Evolutionary conservation across 768 basidiomycete species (phyloP), one percentile per base, ranked within the genome.

Genomic region (Pseudohyphozyma bogoriensis): DNA sequence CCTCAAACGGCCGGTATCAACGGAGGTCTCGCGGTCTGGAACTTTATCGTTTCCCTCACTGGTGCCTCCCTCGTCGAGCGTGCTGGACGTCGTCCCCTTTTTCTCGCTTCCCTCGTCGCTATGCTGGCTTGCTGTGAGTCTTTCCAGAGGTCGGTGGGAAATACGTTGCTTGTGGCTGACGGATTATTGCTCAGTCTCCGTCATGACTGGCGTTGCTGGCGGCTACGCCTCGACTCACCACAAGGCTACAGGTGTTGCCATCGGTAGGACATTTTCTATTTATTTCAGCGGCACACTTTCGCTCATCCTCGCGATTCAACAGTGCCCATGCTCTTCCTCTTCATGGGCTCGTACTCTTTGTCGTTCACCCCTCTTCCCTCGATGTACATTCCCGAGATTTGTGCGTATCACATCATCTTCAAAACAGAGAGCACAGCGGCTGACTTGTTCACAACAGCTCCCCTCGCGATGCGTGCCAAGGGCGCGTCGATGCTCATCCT

Each of bases 1-100:
- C 10, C 51, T 26, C 46, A 64, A 24, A 63, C 60, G 28, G 56
- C 65, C 16, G 56, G 56, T 1, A 66, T 69, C 62, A 71, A 69
- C 56, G 68, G 56, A 7, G 64, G 61, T 22, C 59, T 71, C 22
- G 59, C 64, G 18, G 55, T 65, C 46, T 62, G 24, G 32, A 55
- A 60, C 57, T 55, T 29, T 12, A 12, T 45, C 33, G n/a, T n/a
- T 5, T 3, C 22, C 47, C n/a, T 50, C 28, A 22, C 56, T 50
- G 46, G 8, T 11, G 7, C 45, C 15, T 24, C 18, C 26, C 55
- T 37, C 53, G 59, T 58, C 68, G 66, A 12, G 46, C 46, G 46
- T 28, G 10, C 15, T 10, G 46, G 46, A 8, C 46, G 46, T 13
- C 46, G 46, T 18, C 46, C 46, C 11, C 28, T 47, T n/a, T 47